phyloP scores from a whole-genome alignment of 768 basidiomycete genomes.

The Trametes villosa region DNA sequence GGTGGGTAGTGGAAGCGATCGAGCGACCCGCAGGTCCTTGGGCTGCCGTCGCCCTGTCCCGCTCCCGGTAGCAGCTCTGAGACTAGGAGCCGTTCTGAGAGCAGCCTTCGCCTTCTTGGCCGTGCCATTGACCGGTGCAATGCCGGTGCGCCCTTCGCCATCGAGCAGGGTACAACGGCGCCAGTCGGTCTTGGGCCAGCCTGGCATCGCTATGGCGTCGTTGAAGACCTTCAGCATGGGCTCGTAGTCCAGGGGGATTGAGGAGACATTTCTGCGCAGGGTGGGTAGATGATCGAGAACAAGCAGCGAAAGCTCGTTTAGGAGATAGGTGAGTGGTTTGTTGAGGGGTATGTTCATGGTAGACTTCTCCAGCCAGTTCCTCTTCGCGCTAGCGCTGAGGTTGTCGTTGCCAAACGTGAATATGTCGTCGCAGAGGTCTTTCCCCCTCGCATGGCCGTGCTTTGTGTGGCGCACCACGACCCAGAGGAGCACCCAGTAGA shows the following conservation, averaged over 20 bases:
- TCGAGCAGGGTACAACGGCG: not conserved
- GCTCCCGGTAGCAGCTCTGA: no score
- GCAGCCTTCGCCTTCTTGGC: no score
- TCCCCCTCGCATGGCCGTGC: not conserved
- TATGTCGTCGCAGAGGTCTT: not conserved
- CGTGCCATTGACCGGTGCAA: no score
- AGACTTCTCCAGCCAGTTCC: not conserved
- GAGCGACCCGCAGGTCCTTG: no score
- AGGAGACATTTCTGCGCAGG: not conserved
- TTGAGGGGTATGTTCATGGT: not conserved
- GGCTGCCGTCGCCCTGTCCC: no score
- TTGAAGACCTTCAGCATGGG: not conserved
- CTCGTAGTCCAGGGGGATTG: not conserved
- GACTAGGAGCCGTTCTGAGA: no score
- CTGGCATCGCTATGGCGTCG: not conserved
- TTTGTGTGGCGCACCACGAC: constrained; percentile 14
- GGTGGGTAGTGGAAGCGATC: no score
- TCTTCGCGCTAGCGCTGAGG: not conserved
- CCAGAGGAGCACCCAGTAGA: not conserved
- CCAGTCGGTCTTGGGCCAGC: not conserved
- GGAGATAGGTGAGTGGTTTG: constrained; percentile 1
- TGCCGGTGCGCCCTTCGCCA: not conserved
- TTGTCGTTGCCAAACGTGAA: not conserved
- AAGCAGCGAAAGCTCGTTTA: not conserved
- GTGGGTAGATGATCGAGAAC: not conserved